Evolutionary conservation across 2,329 filamentous ascomycete species (phyloP).

Genomic region (Alternaria arborescens): DNA sequence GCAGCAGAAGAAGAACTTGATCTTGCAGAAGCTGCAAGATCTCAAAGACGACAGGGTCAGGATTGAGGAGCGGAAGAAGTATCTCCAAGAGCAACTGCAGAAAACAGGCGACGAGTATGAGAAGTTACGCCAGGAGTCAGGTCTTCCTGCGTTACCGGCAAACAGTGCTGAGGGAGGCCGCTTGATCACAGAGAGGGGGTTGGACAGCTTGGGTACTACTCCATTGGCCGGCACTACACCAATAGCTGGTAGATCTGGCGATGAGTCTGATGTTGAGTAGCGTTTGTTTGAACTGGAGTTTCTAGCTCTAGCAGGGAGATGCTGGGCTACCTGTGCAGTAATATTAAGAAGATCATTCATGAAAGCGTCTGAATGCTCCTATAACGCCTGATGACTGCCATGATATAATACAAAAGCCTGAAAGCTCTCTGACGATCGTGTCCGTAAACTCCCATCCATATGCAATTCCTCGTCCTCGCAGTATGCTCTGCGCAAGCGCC

Average conservation of each 20-base stretch:
- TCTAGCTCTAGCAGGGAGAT: constrained; percentile 6
- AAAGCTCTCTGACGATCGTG: neutral
- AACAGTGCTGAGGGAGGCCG: constrained; percentile 37
- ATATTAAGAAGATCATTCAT: neutral
- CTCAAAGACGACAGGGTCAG: constrained; percentile 73
- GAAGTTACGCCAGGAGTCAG: constrained; percentile 61
- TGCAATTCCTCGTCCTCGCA: neutral
- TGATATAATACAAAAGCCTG: constrained; percentile 3
- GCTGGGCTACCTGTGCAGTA: constrained; percentile 13
- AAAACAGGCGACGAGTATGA: constrained; percentile 80
- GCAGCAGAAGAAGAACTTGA: constrained; percentile 66
- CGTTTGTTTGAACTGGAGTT: constrained; percentile 11
- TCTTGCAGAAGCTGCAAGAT: constrained; percentile 70
- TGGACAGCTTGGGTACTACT: constrained; percentile 50
- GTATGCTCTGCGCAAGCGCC: neutral
- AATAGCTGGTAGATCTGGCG: constrained; percentile 33
- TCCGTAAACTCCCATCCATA: constrained; percentile 4
- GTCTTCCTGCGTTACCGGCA: constrained; percentile 48
- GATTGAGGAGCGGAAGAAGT: constrained; percentile 73
- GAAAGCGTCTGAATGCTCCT: neutral
- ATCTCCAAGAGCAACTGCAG: constrained; percentile 82
- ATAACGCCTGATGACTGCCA: neutral
- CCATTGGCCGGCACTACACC: constrained; percentile 47
- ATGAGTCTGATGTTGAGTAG: constrained; percentile 41
- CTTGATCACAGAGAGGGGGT: constrained; percentile 44